A percentile compares a stretch with the other conserved stretches of the same genome.
Evolutionary conservation across 176 grass and related monocot genomes (phyloP).

Genomic region (sorghum (Sorghum bicolor)): Sorghum_bicolor_NCBIv3 NC_012878.2:51288501-51289000

Average conservation of each 20-base stretch:
- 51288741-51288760: not conserved
- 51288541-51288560: not conserved
- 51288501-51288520: constrained; percentile 29
- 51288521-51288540: not conserved
- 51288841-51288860: not conserved
- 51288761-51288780: constrained; percentile 1
- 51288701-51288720: constrained; percentile 27
- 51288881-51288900: not conserved
- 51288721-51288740: not conserved
- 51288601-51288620: not conserved
- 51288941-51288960: too few species aligned
- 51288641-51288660: constrained; percentile 15
- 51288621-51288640: not conserved
- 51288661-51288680: not conserved
- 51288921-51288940: too few species aligned
- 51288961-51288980: too few species aligned
- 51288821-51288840: not conserved
- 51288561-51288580: constrained; percentile 9
- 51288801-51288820: not conserved
- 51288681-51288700: not conserved
- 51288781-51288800: not conserved
- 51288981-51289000: too few species aligned
- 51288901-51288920: too few species aligned
- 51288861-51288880: not conserved
- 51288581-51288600: constrained; percentile 3